Evolutionary conservation across 345 rosid species (phyloP).

Genomic region (Camelina laxa): DNA sequence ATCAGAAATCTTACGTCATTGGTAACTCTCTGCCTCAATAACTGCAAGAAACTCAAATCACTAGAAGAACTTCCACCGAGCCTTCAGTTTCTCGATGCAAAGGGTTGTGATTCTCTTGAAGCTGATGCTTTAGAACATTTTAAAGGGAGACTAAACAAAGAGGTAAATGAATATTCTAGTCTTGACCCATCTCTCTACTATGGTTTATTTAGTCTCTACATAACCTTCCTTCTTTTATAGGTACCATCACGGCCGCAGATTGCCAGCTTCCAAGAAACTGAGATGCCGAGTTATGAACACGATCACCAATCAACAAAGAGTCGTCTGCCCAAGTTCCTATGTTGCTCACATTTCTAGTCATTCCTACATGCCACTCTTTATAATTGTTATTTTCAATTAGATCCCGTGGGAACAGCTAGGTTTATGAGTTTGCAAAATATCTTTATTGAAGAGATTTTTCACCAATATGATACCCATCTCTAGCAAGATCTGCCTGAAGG

Average conservation of each 20-base stretch:
- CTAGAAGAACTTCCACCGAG: background rate
- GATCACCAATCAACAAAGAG: background rate
- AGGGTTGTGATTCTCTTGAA: conserved; percentile 29
- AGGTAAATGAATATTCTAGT: conserved; percentile 8
- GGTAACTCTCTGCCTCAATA: conserved; percentile 19
- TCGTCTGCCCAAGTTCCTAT: conserved; percentile 7
- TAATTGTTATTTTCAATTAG: background rate
- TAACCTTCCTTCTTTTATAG: background rate
- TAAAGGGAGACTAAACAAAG: background rate
- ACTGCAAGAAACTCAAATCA: conserved; percentile 33
- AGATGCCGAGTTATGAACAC: background rate
- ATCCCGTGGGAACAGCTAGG: background rate
- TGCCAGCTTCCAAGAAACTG: background rate
- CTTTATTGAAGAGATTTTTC: background rate
- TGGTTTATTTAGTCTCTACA: background rate
- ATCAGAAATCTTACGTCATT: conserved; percentile 18
- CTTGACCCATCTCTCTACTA: background rate
- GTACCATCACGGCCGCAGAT: background rate
- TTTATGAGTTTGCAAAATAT: background rate
- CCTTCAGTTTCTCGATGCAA: conserved; percentile 25
- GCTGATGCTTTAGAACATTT: background rate
- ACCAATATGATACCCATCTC: background rate
- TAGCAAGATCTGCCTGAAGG: background rate
- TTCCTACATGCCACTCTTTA: background rate
- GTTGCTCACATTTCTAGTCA: background rate